Evolutionary conservation across 345 rosid genomes (phyloP).

Genomic region (Salix suchowensis): DNA sequence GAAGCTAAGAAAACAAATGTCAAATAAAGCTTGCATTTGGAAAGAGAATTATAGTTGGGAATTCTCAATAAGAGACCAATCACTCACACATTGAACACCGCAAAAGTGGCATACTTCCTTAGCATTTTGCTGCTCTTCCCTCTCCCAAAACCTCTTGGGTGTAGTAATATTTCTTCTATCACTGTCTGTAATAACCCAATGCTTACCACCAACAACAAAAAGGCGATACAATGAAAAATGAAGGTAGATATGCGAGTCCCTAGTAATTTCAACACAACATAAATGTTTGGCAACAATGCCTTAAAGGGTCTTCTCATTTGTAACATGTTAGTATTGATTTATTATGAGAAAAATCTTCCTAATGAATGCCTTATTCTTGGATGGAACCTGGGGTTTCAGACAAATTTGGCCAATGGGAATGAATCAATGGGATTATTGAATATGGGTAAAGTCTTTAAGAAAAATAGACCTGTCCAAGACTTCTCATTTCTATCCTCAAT

Average conservation of each 20-base stretch:
- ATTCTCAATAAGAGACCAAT: background rate
- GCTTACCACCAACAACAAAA: background rate
- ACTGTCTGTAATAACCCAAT: background rate
- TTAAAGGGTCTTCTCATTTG: background rate
- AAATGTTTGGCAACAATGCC: background rate
- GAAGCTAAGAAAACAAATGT: background rate
- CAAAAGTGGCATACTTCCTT: background rate
- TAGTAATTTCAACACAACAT: background rate
- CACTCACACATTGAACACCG: background rate
- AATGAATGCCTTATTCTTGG: background rate
- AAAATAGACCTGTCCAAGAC: background rate
- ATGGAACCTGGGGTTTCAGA: background rate
- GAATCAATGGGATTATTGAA: background rate
- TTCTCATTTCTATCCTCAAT: background rate
- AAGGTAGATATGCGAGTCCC: background rate
- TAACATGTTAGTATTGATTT: background rate
- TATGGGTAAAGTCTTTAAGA: background rate
- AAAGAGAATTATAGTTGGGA: background rate
- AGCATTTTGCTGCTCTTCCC: background rate
- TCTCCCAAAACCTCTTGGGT: background rate
- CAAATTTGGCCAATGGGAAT: background rate
- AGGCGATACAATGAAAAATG: background rate
- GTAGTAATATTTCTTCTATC: background rate
- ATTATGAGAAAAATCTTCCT: background rate
- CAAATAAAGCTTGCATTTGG: background rate